Evolutionary conservation across 2,329 filamentous ascomycete species (phyloP).

Genomic region (Ascochyta rabiei): DNA sequence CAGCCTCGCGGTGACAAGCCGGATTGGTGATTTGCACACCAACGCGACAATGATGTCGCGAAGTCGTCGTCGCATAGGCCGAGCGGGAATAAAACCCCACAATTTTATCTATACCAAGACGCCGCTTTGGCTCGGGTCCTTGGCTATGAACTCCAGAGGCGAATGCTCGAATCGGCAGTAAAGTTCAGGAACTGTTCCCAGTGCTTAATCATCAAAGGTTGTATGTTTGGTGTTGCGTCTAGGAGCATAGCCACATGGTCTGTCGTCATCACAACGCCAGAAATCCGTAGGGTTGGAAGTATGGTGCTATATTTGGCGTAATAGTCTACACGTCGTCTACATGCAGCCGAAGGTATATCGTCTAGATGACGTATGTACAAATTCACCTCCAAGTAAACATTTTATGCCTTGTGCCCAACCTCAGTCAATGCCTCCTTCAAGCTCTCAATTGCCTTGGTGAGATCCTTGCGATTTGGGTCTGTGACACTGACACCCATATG

Average conservation of each 20-base stretch:
- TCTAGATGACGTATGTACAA: constrained; percentile 4
- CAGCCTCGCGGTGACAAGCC: constrained; percentile 5
- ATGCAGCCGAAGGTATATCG: neutral
- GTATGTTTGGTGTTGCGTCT: neutral
- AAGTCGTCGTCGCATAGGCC: constrained; percentile 8
- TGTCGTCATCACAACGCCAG: neutral
- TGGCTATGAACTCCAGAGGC: neutral
- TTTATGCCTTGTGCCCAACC: constrained; percentile 64
- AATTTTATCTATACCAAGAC: constrained; percentile 4
- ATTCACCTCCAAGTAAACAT: neutral
- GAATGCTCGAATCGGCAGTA: neutral
- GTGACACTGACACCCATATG: constrained; percentile 97
- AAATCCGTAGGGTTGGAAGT: neutral
- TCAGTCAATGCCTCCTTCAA: constrained; percentile 77
- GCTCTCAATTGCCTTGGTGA: constrained; percentile 82
- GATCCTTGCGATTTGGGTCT: constrained; percentile 77
- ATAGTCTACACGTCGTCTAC: neutral
- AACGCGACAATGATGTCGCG: neutral
- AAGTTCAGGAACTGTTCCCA: neutral
- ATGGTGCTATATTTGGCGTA: neutral
- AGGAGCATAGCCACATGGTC: neutral
- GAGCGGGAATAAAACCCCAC: constrained; percentile 14
- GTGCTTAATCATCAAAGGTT: neutral
- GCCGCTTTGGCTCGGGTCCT: constrained; percentile 2
- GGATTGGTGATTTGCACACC: neutral